Evolutionary conservation across 1,284 basidiomycete species (phyloP), one percentile per base, ranked within the genome.

Genomic region (Boletellus sp.): DNA sequence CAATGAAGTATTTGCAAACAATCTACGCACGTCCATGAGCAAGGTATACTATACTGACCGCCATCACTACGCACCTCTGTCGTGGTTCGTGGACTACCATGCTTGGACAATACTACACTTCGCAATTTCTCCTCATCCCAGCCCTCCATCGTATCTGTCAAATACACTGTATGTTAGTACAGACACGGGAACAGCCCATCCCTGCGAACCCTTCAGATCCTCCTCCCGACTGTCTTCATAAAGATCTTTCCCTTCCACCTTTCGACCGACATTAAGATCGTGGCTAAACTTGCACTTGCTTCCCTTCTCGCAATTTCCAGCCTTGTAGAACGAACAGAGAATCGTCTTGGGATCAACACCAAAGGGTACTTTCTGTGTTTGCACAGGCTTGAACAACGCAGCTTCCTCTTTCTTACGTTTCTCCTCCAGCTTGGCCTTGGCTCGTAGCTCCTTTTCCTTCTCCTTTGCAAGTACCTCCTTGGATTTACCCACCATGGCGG

Each of bases 41-140:
- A 35, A 43, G 30, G 23, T 26, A 14, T 37, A 43, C 23, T 26
- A 14, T 37, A 13, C 29, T n/a, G 35, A 41, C 36, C 8, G 10
- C 0, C 14, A 29, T 22, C 25, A 53, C n/a, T 20, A 63, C 84
- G 50, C 61, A 92, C 91, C 66, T 96, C 94, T 36, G 95, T 99
- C 3, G 87, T 93, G 25, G 88, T 94, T 58, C 83, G 79, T 41
- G 94, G 94, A 68, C 96, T 97, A 26, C 91, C 91, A 47, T 80
- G 76, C 69, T 98, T 98, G 43, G 89, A 91, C 13, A 85, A 61
- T 8, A 99, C 90, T 48, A 99, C 96, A 21, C 73, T 80, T 40
- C 84, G 77, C 41, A 99, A 73, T 70, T 95, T 98, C 56, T 85
- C 94, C 56, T 98, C 90, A 70, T 98, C 94, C 95, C 95, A 99